Evolutionary conservation across 768 basidiomycete genomes (phyloP), one percentile per base, ranked within the genome.

Genomic region (Zangia roseola): DNA sequence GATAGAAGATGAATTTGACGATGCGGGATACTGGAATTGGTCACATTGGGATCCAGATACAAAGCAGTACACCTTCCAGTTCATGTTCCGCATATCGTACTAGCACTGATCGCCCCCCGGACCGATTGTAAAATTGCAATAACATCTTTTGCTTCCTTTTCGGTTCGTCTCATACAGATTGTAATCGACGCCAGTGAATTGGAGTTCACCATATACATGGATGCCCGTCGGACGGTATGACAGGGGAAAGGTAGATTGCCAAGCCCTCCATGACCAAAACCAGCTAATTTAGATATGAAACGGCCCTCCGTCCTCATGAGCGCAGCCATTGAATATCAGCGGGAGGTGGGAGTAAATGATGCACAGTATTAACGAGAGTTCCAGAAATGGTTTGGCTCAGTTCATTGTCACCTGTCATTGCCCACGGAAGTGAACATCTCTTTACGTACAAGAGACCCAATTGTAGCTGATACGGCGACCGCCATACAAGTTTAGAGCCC

Each of bases 1-100:
- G 70, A 94, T 99, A 52, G 94, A 98, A 69, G 92, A 95, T 60
- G 92, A 93, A 62, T 81, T 89, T 39, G 87, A 92, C 52, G 92
- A 94, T 59, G 88, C 87, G 24, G 86, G 86, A 14, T 90, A 86
- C 57, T 93, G 89, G 88, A 91, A 91, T 60, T 99, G 97, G 97
- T 94, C 94, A 34, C 91, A 97, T 63, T 98, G 95, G 97, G 97
- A 98, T 67, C 84, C 90, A n/a, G 95, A 99, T 66, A 95, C 94
- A 43, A 97, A 97, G 71, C 93, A 97, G 70, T 95, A 94, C 69
- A 91, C 86, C 66, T 94, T 95, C 77, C 94, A 97, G 71, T 95
- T 97, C 75, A 89, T 97, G 84, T 97, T 94, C 74, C 81, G 86
- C 59, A 71, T 85, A 54, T 59, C 63, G 25, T 68, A 65, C 43